A percentile compares a stretch with the other conserved stretches of the same genome.
Conservation (phyloP, 805 yeast genomes). For the Candida odintsovae region DNA sequence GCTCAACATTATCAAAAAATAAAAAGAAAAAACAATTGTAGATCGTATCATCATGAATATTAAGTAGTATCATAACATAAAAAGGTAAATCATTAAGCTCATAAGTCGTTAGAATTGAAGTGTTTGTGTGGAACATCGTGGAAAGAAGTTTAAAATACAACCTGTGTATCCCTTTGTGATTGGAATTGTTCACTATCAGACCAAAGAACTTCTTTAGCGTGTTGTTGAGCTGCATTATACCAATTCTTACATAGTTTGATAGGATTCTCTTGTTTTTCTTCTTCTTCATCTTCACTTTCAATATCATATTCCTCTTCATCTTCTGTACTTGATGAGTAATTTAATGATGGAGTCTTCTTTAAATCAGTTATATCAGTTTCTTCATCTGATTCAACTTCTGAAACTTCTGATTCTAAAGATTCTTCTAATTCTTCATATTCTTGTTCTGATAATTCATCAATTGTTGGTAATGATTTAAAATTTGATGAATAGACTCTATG, state of each 20-base stretch:
- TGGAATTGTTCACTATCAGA: not conserved
- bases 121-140: no score
- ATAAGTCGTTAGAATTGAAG: not conserved
- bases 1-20: not conserved
- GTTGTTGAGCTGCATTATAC: not conserved
- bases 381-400: conserved; percentile 5
- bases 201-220: not conserved
- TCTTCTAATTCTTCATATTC: conserved; percentile 16
- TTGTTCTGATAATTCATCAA: conserved; percentile 17
- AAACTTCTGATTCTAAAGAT: conserved; percentile 10
- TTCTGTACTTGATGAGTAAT: conserved; percentile 13
- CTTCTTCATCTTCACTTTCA: conserved; percentile 10
- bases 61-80: not conserved
- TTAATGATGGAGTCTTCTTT: conserved; percentile 13
- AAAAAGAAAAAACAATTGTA: no score
- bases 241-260: not conserved
- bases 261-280: no score
- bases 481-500: not conserved
- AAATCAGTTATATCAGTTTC: conserved; percentile 19
- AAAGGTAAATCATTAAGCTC: not conserved
- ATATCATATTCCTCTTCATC: conserved; percentile 8
- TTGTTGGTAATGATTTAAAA: conserved; percentile 21
- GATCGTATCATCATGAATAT: not conserved
- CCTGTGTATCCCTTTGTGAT: not conserved
- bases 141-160: not conserved